A percentile compares a stretch with the other conserved stretches of the same genome.
These are phyloP conservation scores for Glycine latifolia DNA, from an alignment of 306 rosid genomes.

Conservation along the genomic window DNA sequence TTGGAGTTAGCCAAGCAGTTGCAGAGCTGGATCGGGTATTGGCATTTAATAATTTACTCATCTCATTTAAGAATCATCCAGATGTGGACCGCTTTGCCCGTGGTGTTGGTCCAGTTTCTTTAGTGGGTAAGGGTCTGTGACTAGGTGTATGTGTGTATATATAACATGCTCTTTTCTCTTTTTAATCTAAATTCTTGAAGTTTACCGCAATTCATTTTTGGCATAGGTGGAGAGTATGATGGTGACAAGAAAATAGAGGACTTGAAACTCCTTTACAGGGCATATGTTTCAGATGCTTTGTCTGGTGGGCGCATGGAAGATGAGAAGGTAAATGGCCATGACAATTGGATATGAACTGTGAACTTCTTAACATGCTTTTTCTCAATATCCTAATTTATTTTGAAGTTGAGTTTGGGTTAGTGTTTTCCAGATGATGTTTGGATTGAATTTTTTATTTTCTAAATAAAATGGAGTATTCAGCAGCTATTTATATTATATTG, in stretches of 20 bases:
- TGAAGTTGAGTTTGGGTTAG: constrained; percentile 39
- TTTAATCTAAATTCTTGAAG: constrained; percentile 29
- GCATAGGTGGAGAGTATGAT: constrained; percentile 79
- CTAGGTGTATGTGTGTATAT: constrained; percentile 8
- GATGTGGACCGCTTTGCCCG: constrained; percentile 79
- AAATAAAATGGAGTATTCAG: background rate
- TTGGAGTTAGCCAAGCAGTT: constrained; percentile 67
- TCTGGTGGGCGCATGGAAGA: constrained; percentile 61
- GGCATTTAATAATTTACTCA: constrained; percentile 72
- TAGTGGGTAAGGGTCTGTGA: constrained; percentile 62
- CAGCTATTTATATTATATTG: background rate
- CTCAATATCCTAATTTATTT: constrained; percentile 47
- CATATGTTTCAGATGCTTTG: constrained; percentile 58
- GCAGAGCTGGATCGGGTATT: constrained; percentile 76
- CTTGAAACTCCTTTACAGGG: constrained; percentile 81
- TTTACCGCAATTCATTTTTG: constrained; percentile 47
- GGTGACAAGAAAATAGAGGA: constrained; percentile 83
- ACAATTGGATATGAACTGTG: constrained; percentile 7
- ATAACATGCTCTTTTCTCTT: background rate
- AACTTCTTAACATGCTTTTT: constrained; percentile 16
- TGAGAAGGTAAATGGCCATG: constrained; percentile 49
- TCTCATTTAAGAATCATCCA: constrained; percentile 79
- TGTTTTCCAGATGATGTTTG: constrained; percentile 32
- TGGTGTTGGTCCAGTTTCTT: constrained; percentile 89
- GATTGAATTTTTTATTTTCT: constrained; percentile 24